Base-by-base conservation (phyloP, 495 filamentous ascomycete genomes). In the Bryoglossum gracile region DNA sequence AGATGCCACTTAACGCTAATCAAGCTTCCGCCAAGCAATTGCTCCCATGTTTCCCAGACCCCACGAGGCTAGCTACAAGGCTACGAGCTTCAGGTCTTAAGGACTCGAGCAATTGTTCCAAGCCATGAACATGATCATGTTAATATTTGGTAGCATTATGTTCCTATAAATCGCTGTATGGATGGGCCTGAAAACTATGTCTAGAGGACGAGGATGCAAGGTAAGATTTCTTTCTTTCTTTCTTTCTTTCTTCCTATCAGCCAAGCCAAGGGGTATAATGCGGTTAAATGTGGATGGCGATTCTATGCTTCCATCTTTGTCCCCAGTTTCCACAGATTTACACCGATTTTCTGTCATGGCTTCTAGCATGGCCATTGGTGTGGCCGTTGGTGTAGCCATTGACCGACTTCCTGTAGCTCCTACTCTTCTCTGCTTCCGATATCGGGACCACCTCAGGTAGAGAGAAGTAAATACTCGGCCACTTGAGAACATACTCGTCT, bases 401-500 rank as follows among this genome's bases (percentile, higher is more conserved):
- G 2, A 34, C 14, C 11, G 43, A 33, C 9, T 39, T 42, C 8
- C 22, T 32, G n/a, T 30, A 44, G 4, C 43, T 33, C 18, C 10
- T 40, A 10, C 30, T 40, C n/a, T 42, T 50, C 24, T 47, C 41
- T 6, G 35, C 46, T 3, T 32, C 30, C 3, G 43, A 1, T 5
- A 43, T 8, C 19, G 43, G 41, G 26, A 59, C 40, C 9, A 61
- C 55, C 18, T 61, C 58, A 4, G 71, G 71, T 18, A 74, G 24
- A 0, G 63, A 62, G 9, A 52, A 61, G 19, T 58, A 55, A 23
- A 60, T 35, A 26, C 59, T 53, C 11, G 71, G 69, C 71, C 71
- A 75, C 5, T 59, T 51, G 22, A 74, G 46, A 36, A 65, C 58
- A 54, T 65, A 72, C 50, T 74, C 64, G 35, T 73, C 68, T 51